phyloP scores from a whole-genome alignment of 2,329 filamentous ascomycete genomes.

The Diaporthe amygdali region DNA sequence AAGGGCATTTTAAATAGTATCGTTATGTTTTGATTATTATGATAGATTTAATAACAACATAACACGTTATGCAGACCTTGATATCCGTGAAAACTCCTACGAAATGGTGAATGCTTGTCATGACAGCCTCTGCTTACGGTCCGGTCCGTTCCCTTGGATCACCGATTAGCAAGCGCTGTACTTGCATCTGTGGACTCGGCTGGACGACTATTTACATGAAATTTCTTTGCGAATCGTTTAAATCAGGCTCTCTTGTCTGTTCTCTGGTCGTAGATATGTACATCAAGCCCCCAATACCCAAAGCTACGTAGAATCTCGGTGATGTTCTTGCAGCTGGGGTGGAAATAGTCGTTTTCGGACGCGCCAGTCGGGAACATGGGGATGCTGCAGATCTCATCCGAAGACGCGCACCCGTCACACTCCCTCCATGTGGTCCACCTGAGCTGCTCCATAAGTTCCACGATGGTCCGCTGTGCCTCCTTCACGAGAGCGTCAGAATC shows the following conservation, averaged over 20 bases:
- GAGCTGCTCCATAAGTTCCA: constrained; percentile 34
- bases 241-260: neutral
- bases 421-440: constrained; percentile 42
- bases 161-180: neutral
- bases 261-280: neutral
- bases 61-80: too few species aligned
- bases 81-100: too few species aligned
- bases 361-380: constrained; percentile 45
- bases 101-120: neutral
- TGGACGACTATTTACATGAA: neutral
- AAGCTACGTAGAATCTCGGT: neutral
- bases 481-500: neutral
- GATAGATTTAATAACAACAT: too few species aligned
- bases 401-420: constrained; percentile 36
- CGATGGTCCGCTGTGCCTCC: constrained; percentile 23
- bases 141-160: neutral
- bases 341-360: constrained; percentile 33
- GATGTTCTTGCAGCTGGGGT: constrained; percentile 34
- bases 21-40: too few species aligned
- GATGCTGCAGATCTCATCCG: constrained; percentile 41
- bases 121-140: neutral
- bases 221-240: too few species aligned
- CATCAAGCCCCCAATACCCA: neutral
- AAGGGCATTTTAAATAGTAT: too few species aligned
- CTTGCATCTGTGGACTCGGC: neutral